phyloP scores from a whole-genome alignment of 2,329 filamentous ascomycete genomes.

The Sarocladium kiliense region DNA sequence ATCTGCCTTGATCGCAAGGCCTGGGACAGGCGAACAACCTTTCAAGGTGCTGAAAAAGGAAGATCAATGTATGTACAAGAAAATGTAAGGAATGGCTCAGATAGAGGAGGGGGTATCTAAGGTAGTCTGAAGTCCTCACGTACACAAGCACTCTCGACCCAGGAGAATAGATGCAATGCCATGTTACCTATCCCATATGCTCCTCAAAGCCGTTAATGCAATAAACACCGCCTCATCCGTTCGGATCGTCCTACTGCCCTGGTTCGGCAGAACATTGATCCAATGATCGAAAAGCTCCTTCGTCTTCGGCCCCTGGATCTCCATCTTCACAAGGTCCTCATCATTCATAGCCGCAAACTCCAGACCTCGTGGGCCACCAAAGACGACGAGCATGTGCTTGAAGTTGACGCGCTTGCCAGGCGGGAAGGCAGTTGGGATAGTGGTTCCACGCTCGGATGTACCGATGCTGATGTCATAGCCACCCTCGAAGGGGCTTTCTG shows the following conservation, averaged over 20 bases:
- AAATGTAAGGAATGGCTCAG: not conserved
- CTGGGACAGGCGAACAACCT: not conserved
- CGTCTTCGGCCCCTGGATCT: conserved; percentile 58
- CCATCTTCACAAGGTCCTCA: conserved; percentile 49
- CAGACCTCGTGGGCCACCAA: conserved; percentile 75
- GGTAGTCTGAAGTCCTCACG: conserved; percentile 2
- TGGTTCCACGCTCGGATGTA: conserved; percentile 70
- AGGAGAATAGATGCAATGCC: not conserved
- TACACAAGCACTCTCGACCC: not conserved
- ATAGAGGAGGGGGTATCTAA: conserved; percentile 8
- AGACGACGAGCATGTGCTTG: conserved; percentile 70
- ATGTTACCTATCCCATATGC: conserved; percentile 39
- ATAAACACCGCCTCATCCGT: conserved; percentile 82
- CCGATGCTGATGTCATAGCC: conserved; percentile 82
- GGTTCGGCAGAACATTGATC: conserved; percentile 74
- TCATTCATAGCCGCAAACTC: conserved; percentile 68
- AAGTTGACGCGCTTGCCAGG: conserved; percentile 42
- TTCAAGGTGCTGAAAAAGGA: not conserved
- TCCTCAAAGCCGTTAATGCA: conserved; percentile 63
- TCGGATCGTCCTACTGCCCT: conserved; percentile 76
- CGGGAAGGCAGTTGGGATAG: conserved; percentile 42
- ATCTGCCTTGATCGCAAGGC: conserved; percentile 12
- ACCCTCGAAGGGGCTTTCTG: conserved; percentile 66
- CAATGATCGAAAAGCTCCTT: conserved; percentile 76
- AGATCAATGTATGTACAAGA: not conserved